Base-by-base conservation (phyloP, 1,139 yeast genomes). In the Scheffersomyces segobiensis region DNA sequence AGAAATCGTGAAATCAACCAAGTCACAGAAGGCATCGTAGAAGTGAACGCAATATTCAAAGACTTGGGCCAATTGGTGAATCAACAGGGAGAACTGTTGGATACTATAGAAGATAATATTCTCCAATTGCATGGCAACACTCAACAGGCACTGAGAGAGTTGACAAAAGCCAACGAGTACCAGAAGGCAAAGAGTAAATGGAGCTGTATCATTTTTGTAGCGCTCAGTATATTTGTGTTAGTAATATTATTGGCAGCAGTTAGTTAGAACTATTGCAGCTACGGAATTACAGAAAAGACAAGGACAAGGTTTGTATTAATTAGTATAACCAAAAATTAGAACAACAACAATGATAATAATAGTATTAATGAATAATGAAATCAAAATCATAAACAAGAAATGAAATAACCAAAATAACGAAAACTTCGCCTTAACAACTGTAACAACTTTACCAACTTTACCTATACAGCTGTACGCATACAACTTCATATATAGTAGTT, bases 81-180 rank as follows among this genome's bases (percentile, higher is more conserved):
- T 56, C 95, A 91, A 68, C 98, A 93, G 70, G 97, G 97, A 5
- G 87, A 85, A 49, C 93, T 90, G 63, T 81, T 93, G 32, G 97
- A 91, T 68, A 85, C 92, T 0, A 86, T 93, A 19, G 97, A 92
- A 67, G 92, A 89, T 60, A 92, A 92, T 70, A 80, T 93, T 55
- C 75, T 87, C 32, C 85, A 83, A 58, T 76, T 89, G 58, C 86
- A 87, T n/a, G 82, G 80, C 24, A 88, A 91, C 65, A 83, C 92
- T 14, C 88, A 87, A 58, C 83, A 82, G 60, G 97, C 97, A 0
- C 82, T 86, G 47, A 80, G 83, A 39, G 96, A 92, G 67, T 79
- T 93, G 58, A 73, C 72, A 12, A 86, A 86, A 66, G 97, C 97
- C 3, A 85, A 91, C 62, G 87, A 87, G 58, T 88, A 90, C 65